phyloP scores from a whole-genome alignment of 1,284 basidiomycete genomes.

The Trametes pubescens region DNA sequence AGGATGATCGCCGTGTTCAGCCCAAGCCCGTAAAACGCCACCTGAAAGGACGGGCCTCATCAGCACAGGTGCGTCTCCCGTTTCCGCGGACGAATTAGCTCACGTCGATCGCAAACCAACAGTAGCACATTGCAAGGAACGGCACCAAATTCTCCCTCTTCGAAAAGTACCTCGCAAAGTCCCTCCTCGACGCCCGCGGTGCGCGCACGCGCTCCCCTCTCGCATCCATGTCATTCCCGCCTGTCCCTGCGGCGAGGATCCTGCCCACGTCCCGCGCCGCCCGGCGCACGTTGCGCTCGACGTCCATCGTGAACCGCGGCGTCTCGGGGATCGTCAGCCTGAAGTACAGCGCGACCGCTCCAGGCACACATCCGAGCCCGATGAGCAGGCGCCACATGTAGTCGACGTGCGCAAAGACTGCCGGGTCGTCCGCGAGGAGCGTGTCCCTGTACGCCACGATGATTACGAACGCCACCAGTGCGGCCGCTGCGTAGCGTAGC shows the following conservation, averaged over 20 bases:
- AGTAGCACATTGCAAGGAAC: slow-evolving; percentile 67
- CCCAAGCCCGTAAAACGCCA: slow-evolving; percentile 87
- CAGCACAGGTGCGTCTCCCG: slow-evolving; percentile 18
- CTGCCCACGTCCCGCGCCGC: slow-evolving; percentile 73
- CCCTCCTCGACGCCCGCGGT: slow-evolving; percentile 68
- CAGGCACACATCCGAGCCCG: slow-evolving; percentile 76
- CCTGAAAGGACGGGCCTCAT: slow-evolving; percentile 50
- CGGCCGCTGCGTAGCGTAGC: slow-evolving; percentile 55
- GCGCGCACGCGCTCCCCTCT: slow-evolving; percentile 61
- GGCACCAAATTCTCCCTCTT: slow-evolving; percentile 72
- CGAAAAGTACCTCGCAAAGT: slow-evolving; percentile 70
- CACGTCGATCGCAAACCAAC: slow-evolving; percentile 83
- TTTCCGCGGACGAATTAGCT: slow-evolving; percentile 34
- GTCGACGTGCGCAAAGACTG: slow-evolving; percentile 58
- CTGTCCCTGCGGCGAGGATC: slow-evolving; percentile 60
- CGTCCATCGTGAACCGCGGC: slow-evolving; percentile 90
- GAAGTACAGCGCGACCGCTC: slow-evolving; percentile 75
- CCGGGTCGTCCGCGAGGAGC: slow-evolving; percentile 57
- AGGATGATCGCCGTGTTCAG: slow-evolving; percentile 76
- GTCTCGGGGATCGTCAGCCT: slow-evolving; percentile 83
- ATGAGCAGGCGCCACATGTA: slow-evolving; percentile 76
- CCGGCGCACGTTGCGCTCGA: slow-evolving; percentile 84
- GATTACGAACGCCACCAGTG: slow-evolving; percentile 74
- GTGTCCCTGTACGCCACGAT: slow-evolving; percentile 69
- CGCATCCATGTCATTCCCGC: slow-evolving; percentile 63